Evolutionary conservation across 139 green algal species (phyloP).

Genomic region (Coccomyxa sp.): DNA sequence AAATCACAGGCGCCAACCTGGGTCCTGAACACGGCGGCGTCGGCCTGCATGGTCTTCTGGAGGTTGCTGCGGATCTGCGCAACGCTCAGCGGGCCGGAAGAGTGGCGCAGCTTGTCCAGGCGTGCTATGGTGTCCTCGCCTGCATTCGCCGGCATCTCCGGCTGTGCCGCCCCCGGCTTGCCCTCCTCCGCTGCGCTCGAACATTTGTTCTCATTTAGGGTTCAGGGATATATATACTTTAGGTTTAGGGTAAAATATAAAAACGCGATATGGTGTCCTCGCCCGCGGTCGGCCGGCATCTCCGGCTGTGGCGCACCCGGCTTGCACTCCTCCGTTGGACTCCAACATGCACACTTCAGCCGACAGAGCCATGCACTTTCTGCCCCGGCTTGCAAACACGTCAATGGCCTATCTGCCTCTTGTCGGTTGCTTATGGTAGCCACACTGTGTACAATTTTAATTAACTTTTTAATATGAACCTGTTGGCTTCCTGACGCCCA

Average conservation of each 20-base stretch:
- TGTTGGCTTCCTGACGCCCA: no score
- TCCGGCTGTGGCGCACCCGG: slow-evolving; percentile 73
- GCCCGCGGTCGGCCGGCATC: slow-evolving; percentile 66
- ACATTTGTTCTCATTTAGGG: no score
- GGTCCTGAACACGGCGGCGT: slow-evolving; percentile 95
- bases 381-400: no score
- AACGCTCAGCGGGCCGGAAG: slow-evolving; percentile 71
- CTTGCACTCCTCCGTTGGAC: slow-evolving; percentile 68
- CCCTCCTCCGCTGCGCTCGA: slow-evolving; percentile 51
- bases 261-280: slow-evolving; percentile 76
- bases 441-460: no score
- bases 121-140: slow-evolving; percentile 73
- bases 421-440: no score
- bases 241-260: slow-evolving; percentile 81
- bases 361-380: no score
- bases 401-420: no score
- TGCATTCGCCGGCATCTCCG: slow-evolving; percentile 61
- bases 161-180: slow-evolving; percentile 81
- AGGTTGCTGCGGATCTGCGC: slow-evolving; percentile 76
- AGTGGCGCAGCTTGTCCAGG: slow-evolving; percentile 85
- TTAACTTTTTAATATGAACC: no score
- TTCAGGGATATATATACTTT: no score
- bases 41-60: slow-evolving; percentile 88
- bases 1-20: slow-evolving; percentile 6
- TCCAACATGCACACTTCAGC: no score